A percentile compares a stretch with the other conserved stretches of the same genome.
Evolutionary conservation across 2,329 filamentous ascomycete species (phyloP).

Genomic region (Tolypocladium guangdongense): DNA sequence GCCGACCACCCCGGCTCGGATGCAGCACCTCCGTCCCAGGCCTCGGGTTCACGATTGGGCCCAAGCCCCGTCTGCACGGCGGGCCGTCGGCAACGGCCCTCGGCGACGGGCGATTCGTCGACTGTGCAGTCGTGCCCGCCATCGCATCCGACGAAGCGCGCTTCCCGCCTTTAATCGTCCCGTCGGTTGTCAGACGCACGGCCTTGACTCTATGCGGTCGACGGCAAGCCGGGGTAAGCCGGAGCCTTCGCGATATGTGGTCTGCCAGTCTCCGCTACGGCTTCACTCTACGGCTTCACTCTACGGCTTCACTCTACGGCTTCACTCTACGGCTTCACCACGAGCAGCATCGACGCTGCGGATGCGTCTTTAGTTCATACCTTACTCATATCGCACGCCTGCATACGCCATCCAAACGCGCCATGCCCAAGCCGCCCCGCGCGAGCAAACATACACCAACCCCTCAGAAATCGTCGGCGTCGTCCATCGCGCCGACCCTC

Average conservation of each 20-base stretch:
- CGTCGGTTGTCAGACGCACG: background rate
- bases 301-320: no score
- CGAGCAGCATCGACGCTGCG: background rate
- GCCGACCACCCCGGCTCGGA: background rate
- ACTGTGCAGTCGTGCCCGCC: background rate
- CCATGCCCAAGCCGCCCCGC: background rate
- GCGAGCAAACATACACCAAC: background rate
- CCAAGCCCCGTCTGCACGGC: background rate
- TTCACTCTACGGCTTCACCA: background rate
- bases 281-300: no score
- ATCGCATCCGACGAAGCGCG: background rate
- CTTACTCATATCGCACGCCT: background rate
- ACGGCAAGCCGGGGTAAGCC: background rate
- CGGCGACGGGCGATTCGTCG: background rate
- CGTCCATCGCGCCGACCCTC: conserved; percentile 49
- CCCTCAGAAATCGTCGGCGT: conserved; percentile 29
- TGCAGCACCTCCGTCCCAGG: background rate
- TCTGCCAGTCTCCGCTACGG: no score
- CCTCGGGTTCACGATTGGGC: no score
- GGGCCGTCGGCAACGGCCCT: background rate
- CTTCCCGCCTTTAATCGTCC: background rate
- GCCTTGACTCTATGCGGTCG: background rate
- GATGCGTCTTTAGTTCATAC: background rate
- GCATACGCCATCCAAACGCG: background rate
- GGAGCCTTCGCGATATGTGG: background rate